These are phyloP conservation scores for Boeremia exigua DNA, from an alignment of 2,329 filamentous ascomycete species.

Conservation along the genomic window DNA sequence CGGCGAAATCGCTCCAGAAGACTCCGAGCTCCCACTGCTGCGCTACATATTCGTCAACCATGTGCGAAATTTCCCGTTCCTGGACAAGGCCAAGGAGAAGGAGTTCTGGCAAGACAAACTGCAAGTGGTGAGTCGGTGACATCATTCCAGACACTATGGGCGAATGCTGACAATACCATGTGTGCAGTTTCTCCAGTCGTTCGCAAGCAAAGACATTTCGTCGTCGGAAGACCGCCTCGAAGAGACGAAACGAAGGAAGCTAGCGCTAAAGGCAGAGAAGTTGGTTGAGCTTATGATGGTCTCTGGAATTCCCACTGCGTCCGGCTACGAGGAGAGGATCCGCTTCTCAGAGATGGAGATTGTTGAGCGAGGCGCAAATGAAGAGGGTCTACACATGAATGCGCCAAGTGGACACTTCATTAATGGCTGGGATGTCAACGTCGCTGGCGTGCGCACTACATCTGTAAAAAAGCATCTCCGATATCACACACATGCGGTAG, in stretches of 20 bases:
- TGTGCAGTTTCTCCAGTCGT: slow-evolving; percentile 87
- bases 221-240: slow-evolving; percentile 95
- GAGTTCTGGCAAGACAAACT: slow-evolving; percentile 99
- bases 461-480: slow-evolving; percentile 84
- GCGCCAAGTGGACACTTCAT: slow-evolving; percentile 90
- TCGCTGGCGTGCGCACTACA: slow-evolving; percentile 83
- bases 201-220: slow-evolving; percentile 95
- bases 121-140: slow-evolving; percentile 74
- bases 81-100: slow-evolving; percentile 96
- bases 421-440: slow-evolving; percentile 96
- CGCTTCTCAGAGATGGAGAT: slow-evolving; percentile 97
- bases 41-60: slow-evolving; percentile 98
- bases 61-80: slow-evolving; percentile 95
- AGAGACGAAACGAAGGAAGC: slow-evolving; percentile 91
- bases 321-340: slow-evolving; percentile 96
- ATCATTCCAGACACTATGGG: neutral
- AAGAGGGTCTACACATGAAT: slow-evolving; percentile 84
- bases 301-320: slow-evolving; percentile 91
- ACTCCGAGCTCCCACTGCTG: slow-evolving; percentile 91
- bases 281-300: slow-evolving; percentile 99
- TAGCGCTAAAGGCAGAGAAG: slow-evolving; percentile 92
- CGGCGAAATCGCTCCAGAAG: slow-evolving; percentile 89
- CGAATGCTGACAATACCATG: slow-evolving; percentile 25
- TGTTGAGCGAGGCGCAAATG: slow-evolving; percentile 90
- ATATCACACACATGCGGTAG: slow-evolving; percentile 87